Conservation (phyloP, 805 yeast genomes). For the Saccharomycopsis malanga region DNA sequence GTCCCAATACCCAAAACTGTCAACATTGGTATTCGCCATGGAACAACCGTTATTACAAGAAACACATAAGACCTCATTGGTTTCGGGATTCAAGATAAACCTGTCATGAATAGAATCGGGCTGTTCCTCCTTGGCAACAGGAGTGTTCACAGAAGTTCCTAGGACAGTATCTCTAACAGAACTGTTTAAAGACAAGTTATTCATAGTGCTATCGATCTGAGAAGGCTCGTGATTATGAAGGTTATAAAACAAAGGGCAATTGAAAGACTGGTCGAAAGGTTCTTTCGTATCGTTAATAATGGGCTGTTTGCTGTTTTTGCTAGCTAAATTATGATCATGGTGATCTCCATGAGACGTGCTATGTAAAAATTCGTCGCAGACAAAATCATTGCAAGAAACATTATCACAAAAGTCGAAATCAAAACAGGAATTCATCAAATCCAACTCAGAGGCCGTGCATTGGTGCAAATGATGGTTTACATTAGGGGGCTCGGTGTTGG, state of each 20-base stretch:
- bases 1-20: background rate
- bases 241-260: slow-evolving; percentile 9
- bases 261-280: background rate
- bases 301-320: background rate
- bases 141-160: slow-evolving; percentile 2
- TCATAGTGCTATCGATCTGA: slow-evolving; percentile 9
- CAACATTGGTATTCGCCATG: background rate
- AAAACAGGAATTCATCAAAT: slow-evolving; percentile 21
- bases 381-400: slow-evolving; percentile 19
- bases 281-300: background rate
- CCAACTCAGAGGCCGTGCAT: slow-evolving; percentile 16
- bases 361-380: slow-evolving; percentile 22
- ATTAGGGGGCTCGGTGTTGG: background rate
- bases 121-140: background rate
- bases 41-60: slow-evolving; percentile 15
- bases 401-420: slow-evolving; percentile 22
- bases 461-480: slow-evolving; percentile 19
- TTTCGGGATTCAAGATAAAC: slow-evolving; percentile 17
- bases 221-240: slow-evolving; percentile 18
- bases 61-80: slow-evolving; percentile 17
- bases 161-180: slow-evolving; percentile 10
- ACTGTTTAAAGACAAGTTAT: background rate
- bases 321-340: background rate
- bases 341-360: background rate
- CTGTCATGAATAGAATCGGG: slow-evolving; percentile 11